Base-by-base conservation (phyloP, 1,284 basidiomycete species). In the Wolfiporia cocos region DNA sequence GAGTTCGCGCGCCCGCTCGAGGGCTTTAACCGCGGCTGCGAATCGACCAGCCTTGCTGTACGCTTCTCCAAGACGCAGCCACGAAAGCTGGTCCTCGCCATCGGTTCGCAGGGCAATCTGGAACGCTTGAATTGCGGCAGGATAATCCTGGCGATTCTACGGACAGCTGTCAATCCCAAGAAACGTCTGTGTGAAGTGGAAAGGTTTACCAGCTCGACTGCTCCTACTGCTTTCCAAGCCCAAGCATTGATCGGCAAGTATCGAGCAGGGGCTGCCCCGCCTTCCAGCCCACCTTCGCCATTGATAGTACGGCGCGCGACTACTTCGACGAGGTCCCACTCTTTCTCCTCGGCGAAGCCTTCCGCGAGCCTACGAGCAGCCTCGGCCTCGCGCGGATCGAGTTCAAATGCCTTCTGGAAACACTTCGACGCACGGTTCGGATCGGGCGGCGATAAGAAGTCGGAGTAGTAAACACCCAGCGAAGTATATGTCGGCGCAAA, bases 221-320 rank as follows among this genome's bases (percentile, higher is more conserved):
- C 80, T 1, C 96, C 96, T 21, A 96, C 70, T 9, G 96, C 95
- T 63, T 97, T 98, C 93, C 94, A 99, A 1, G 96, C 96, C 96
- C 96, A 99, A 2, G 86, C 78, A 54, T 93, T 94, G 32, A 80
- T 81, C 0, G 92, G 88, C 24, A 84, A 72, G 60, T 79, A 80
- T 49, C 75, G 68, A 32, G 65, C 68, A 28, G 62, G 64, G 0
- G 70, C 67, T 35, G 76, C 62, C 0, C 81, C 80, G 23, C 76
- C 79, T 53, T 82, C 76, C 15, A 85, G 54, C 7, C 86, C 89
- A 18, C 90, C 90, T 66, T 95, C 92, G 17, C 92, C 92, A 44
- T 94, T 91, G 55, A 99, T 93, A 0, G 92, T 89, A 37, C 96
- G 73, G 24, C 83, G 78, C 0, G 94, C 92, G 15, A 99, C 86